A percentile compares a stretch with the other conserved stretches of the same genome.
phyloP scores from a whole-genome alignment of 345 rosid species.

The Syzygium jambos region DNA sequence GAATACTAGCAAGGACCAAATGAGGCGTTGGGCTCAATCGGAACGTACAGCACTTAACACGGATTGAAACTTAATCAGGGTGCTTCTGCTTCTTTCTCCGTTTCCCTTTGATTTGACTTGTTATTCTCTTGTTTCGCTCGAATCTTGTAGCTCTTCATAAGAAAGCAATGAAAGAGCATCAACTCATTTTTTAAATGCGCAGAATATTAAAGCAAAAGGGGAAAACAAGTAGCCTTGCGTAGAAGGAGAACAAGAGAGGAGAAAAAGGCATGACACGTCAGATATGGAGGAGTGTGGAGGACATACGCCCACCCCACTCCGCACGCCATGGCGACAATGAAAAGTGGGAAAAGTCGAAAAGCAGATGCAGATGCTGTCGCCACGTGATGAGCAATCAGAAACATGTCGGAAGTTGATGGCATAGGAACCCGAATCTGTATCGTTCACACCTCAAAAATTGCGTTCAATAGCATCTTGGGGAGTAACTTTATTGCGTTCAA shows the following conservation, averaged over 20 bases:
- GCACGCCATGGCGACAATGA: background rate
- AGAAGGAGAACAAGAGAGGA: background rate
- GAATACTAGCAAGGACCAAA: background rate
- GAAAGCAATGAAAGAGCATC: background rate
- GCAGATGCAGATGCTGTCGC: background rate
- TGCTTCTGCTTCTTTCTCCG: background rate
- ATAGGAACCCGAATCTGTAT: background rate
- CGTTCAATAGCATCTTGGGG: background rate
- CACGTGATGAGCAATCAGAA: background rate
- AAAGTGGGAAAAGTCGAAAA: background rate
- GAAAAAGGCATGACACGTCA: background rate
- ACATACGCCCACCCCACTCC: background rate
- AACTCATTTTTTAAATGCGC: background rate
- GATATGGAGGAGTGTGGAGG: constrained; percentile 5
- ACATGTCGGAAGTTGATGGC: background rate
- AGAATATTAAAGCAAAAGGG: background rate
- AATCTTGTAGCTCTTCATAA: background rate
- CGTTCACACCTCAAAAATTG: background rate
- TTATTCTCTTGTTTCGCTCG: background rate
- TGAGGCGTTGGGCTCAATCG: background rate
- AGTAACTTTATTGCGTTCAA: background rate
- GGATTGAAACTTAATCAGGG: background rate
- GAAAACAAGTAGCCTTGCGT: background rate
- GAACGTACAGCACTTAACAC: background rate
- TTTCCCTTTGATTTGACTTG: background rate